A percentile compares a stretch with the other conserved stretches of the same genome.
phyloP scores from a whole-genome alignment of 108 stramenopile species.

The Aurantiochytrium sp. region DNA sequence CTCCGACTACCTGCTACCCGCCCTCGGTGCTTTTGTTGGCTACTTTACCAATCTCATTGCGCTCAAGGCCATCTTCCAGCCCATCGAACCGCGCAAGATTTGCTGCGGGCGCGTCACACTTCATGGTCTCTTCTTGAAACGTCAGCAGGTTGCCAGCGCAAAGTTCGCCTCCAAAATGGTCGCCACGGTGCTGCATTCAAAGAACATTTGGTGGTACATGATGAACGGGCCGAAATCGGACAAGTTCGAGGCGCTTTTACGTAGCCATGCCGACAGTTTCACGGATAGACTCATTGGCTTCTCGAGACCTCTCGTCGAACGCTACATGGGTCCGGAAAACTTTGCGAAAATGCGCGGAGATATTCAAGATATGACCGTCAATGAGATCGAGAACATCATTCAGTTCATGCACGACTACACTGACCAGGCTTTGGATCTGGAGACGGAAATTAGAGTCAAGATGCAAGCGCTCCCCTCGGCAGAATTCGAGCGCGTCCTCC shows the following conservation, averaged over 20 bases:
- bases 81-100: constrained; percentile 20
- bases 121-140: constrained; percentile 83
- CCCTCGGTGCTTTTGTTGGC: constrained; percentile 60
- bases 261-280: constrained; percentile 1
- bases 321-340: neutral
- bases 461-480: constrained; percentile 63
- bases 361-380: constrained; percentile 11
- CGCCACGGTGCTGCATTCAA: neutral
- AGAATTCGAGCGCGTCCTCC: constrained; percentile 81
- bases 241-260: neutral
- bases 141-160: constrained; percentile 76
- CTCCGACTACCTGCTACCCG: constrained; percentile 50
- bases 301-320: neutral
- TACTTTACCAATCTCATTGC: constrained; percentile 18
- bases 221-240: constrained; percentile 20
- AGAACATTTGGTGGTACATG: constrained; percentile 21
- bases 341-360: constrained; percentile 7
- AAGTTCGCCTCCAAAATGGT: constrained; percentile 54
- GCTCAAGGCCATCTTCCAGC: constrained; percentile 33
- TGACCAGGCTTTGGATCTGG: constrained; percentile 50
- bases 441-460: constrained; percentile 61
- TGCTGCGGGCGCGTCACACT: constrained; percentile 50
- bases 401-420: constrained; percentile 49
- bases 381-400: neutral
- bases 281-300: constrained; percentile 11